These are phyloP conservation scores for Venturia aucupariae DNA, from an alignment of 2,329 filamentous ascomycete genomes.

Conservation along the genomic window DNA sequence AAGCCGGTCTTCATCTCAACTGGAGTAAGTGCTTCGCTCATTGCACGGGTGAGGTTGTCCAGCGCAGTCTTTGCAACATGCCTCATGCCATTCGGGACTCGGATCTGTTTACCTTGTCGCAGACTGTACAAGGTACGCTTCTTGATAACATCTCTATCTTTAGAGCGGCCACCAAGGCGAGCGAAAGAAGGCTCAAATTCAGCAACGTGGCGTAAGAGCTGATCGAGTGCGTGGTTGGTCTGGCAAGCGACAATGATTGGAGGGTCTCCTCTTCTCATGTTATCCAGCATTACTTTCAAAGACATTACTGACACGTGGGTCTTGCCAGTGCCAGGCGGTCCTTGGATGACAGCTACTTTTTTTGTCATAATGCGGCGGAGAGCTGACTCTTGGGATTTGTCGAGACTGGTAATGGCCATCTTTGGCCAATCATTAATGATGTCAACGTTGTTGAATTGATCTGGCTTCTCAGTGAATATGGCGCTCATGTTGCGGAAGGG, in stretches of 20 bases:
- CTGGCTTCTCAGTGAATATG: conserved; percentile 26
- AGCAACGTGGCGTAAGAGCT: conserved; percentile 59
- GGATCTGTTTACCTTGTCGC: neutral
- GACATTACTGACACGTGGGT: conserved; percentile 72
- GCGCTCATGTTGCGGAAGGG: conserved; percentile 43
- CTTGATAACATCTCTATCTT: conserved; percentile 53
- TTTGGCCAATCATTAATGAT: conserved; percentile 47
- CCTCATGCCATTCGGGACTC: conserved; percentile 4
- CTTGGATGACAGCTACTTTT: conserved; percentile 68
- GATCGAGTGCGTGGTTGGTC: conserved; percentile 85
- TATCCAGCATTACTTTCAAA: conserved; percentile 52
- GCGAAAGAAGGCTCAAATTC: conserved; percentile 54
- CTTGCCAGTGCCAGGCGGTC: conserved; percentile 72
- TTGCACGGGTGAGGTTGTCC: neutral
- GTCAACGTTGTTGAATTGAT: conserved; percentile 38
- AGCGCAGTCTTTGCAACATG: neutral
- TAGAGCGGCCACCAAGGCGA: conserved; percentile 60
- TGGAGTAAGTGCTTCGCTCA: conserved; percentile 26
- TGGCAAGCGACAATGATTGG: conserved; percentile 76
- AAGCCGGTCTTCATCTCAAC: conserved; percentile 28
- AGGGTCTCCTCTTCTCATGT: conserved; percentile 37
- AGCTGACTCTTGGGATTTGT: conserved; percentile 61
- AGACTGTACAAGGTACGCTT: conserved; percentile 50
- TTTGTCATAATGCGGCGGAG: conserved; percentile 62
- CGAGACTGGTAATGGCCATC: conserved; percentile 43